phyloP scores from a whole-genome alignment of 768 basidiomycete species.

The Cubamyces sp. region DNA sequence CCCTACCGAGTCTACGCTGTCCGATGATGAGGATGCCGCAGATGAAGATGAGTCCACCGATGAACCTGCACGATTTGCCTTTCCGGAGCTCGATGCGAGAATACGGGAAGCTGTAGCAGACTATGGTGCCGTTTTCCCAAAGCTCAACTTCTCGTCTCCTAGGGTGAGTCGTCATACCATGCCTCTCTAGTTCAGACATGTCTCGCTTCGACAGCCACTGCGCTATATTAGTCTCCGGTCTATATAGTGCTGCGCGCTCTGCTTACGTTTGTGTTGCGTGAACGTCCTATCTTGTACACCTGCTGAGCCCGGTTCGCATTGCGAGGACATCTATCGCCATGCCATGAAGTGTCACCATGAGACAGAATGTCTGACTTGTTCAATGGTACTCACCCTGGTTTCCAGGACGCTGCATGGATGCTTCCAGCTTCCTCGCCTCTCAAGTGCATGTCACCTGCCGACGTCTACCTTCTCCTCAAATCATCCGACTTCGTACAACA shows the following conservation, averaged over 20 bases:
- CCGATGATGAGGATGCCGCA: conserved; percentile 58
- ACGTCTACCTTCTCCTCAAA: conserved; percentile 91
- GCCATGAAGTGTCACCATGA: no score
- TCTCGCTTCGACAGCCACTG: background rate
- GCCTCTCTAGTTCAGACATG: background rate
- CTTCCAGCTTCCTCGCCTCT: conserved; percentile 82
- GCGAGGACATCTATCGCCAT: no score
- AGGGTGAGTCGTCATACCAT: conserved; percentile 52
- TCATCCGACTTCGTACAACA: conserved; percentile 90
- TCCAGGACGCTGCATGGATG: conserved; percentile 92
- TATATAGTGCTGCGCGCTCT: background rate
- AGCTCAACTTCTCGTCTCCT: conserved; percentile 96
- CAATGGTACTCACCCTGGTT: background rate
- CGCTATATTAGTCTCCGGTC: conserved; percentile 2
- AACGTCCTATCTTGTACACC: background rate
- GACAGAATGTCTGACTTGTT: no score
- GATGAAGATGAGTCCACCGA: conserved; percentile 45
- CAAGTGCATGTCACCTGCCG: conserved; percentile 85
- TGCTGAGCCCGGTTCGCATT: background rate
- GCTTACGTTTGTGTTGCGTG: background rate
- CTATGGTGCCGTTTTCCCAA: conserved; percentile 90
- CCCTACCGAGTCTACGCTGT: conserved; percentile 55
- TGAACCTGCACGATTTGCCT: conserved; percentile 53
- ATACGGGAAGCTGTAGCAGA: conserved; percentile 67
- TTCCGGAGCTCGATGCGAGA: conserved; percentile 78